phyloP scores from a whole-genome alignment of 768 basidiomycete genomes.

The Hypsizygus marmoreus region DNA sequence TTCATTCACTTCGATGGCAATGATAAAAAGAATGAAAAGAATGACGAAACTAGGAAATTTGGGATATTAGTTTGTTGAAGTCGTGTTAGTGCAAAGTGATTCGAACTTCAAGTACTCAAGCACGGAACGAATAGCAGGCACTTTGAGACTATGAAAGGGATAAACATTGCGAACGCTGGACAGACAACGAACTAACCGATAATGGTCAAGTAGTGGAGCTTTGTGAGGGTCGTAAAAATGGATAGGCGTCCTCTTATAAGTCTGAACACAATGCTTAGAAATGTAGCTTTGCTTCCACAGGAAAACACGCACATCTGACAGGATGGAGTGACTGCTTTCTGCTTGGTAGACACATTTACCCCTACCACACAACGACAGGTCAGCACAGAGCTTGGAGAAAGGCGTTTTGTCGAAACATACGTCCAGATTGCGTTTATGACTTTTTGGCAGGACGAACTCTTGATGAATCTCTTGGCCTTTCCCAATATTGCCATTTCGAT shows the following conservation, averaged over 20 bases:
- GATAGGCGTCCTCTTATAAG: constrained; percentile 89
- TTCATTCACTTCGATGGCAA: constrained; percentile 77
- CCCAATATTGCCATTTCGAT: constrained; percentile 91
- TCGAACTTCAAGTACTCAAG: constrained; percentile 85
- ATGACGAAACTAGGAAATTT: constrained; percentile 63
- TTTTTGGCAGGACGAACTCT: constrained; percentile 85
- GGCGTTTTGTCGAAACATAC: constrained; percentile 50
- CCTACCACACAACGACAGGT: constrained; percentile 35
- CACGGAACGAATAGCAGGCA: constrained; percentile 88
- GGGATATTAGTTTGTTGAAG: background rate
- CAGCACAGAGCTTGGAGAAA: background rate
- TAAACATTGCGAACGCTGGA: constrained; percentile 1
- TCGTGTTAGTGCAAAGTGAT: background rate
- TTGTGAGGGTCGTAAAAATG: constrained; percentile 95
- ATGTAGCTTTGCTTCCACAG: background rate
- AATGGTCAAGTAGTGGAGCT: constrained; percentile 93
- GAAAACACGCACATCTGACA: constrained; percentile 70
- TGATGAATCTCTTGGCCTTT: constrained; percentile 87
- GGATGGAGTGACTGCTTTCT: constrained; percentile 82
- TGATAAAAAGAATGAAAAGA: constrained; percentile 75
- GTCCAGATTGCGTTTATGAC: constrained; percentile 86
- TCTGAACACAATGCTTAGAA: constrained; percentile 44
- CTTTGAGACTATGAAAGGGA: constrained; percentile 66
- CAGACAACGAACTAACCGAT: constrained; percentile 56
- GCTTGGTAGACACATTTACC: constrained; percentile 93